phyloP scores from a whole-genome alignment of 2,329 filamentous ascomycete species.

The Bipolaris cookei region DNA sequence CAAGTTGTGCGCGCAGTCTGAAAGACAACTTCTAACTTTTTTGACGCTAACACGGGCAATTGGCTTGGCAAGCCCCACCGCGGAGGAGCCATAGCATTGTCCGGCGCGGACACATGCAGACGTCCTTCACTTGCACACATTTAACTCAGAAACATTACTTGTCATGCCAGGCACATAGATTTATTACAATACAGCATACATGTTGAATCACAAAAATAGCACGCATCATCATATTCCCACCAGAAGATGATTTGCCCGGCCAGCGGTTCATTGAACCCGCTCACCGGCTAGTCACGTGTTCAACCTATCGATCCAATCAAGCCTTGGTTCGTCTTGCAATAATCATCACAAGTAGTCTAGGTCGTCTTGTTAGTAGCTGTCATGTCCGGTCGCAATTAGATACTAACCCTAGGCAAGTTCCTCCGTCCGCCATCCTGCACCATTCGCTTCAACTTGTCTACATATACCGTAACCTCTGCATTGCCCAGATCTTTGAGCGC shows the following conservation, averaged over 20 bases:
- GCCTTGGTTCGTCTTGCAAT: constrained; percentile 24
- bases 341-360: constrained; percentile 20
- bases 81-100: constrained; percentile 13
- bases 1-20: constrained; percentile 11
- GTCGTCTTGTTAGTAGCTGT: background rate
- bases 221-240: background rate
- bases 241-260: background rate
- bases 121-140: background rate
- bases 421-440: constrained; percentile 19
- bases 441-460: constrained; percentile 4
- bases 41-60: constrained; percentile 18
- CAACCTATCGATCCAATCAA: constrained; percentile 4
- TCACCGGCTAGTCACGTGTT: background rate
- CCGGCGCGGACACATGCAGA: background rate
- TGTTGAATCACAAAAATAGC: background rate
- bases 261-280: background rate
- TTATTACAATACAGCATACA: background rate
- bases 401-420: constrained; percentile 8
- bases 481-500: constrained; percentile 12
- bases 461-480: constrained; percentile 14
- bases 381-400: no score
- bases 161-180: background rate
- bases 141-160: background rate
- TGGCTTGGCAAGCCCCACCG: constrained; percentile 16
- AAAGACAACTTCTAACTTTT: constrained; percentile 27